Percentiles rank a stretch among this genome's conserved stretches.
Conservation (phyloP, 2,329 filamentous ascomycete species). For the Diplodia mutila region DNA sequence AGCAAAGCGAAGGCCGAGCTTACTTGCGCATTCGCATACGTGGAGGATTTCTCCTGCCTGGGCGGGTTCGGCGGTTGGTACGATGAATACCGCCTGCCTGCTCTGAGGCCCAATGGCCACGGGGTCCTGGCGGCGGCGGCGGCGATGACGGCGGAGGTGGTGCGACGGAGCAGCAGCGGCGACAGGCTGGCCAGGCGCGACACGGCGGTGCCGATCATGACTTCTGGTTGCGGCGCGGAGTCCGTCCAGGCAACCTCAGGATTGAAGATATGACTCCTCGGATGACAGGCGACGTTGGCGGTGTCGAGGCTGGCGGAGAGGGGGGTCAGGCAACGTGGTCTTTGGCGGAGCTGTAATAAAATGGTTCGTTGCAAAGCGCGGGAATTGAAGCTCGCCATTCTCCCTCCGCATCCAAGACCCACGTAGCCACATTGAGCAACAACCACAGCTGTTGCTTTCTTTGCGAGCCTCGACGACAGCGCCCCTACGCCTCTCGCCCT, state of each 20-base stretch:
- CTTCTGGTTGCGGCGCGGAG: neutral
- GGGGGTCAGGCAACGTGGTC: constrained; percentile 25
- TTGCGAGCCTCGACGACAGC: neutral
- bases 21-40: constrained; percentile 20
- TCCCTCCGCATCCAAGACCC: constrained; percentile 15
- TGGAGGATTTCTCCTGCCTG: constrained; percentile 14
- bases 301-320: neutral
- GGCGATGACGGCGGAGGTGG: constrained; percentile 1
- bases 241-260: constrained; percentile 9
- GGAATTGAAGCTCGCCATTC: constrained; percentile 16
- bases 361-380: neutral
- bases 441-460: neutral
- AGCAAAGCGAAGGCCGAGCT: neutral
- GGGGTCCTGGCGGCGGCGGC: neutral
- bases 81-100: constrained; percentile 11
- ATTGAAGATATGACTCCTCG: constrained; percentile 6
- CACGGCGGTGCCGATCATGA: constrained; percentile 13
- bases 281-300: constrained; percentile 5
- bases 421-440: constrained; percentile 20
- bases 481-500: neutral
- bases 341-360: constrained; percentile 9
- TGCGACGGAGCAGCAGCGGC: constrained; percentile 7
- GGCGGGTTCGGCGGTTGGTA: constrained; percentile 17
- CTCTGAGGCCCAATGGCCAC: neutral
- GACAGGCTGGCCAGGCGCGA: constrained; percentile 11